Percentiles rank a stretch among this genome's conserved stretches.
Conservation (phyloP, 257 asterid genomes). For the Nemophila menziesii region DNA sequence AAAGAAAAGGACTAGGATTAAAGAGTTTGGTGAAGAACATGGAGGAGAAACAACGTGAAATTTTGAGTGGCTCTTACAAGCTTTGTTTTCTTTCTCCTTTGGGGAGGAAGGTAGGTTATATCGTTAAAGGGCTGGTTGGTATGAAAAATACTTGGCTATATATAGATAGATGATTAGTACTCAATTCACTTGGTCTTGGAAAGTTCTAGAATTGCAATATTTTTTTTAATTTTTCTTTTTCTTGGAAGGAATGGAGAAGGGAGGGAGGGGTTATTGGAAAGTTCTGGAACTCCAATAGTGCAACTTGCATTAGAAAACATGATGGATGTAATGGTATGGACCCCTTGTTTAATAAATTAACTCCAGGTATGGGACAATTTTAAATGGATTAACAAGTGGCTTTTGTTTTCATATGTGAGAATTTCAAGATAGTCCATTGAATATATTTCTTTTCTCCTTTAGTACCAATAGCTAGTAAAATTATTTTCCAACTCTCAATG, state of each 20-base stretch:
- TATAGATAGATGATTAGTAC: not conserved
- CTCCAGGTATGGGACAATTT: too few relatives aligned
- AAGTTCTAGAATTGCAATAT: constrained; percentile 36
- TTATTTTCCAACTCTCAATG: not conserved
- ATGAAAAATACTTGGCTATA: not conserved
- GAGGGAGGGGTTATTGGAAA: constrained; percentile 21
- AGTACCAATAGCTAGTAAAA: not conserved
- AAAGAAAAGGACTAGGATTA: not conserved
- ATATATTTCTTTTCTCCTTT: not conserved
- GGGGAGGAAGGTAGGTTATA: not conserved
- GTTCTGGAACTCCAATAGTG: constrained; percentile 23
- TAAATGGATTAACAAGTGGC: not conserved
- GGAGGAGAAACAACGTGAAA: not conserved
- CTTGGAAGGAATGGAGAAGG: constrained; percentile 1
- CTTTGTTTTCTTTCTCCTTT: not conserved
- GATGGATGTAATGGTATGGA: not conserved
- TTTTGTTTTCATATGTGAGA: not conserved
- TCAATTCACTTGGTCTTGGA: constrained; percentile 18
- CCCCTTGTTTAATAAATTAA: too few relatives aligned
- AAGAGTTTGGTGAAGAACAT: not conserved
- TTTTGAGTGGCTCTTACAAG: not conserved
- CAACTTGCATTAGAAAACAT: not conserved
- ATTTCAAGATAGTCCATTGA: too few relatives aligned
- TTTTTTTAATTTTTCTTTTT: not conserved
- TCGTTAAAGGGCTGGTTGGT: not conserved